Base-by-base conservation (phyloP, 805 yeast species). In the Hanseniaspora lachancei region DNA sequence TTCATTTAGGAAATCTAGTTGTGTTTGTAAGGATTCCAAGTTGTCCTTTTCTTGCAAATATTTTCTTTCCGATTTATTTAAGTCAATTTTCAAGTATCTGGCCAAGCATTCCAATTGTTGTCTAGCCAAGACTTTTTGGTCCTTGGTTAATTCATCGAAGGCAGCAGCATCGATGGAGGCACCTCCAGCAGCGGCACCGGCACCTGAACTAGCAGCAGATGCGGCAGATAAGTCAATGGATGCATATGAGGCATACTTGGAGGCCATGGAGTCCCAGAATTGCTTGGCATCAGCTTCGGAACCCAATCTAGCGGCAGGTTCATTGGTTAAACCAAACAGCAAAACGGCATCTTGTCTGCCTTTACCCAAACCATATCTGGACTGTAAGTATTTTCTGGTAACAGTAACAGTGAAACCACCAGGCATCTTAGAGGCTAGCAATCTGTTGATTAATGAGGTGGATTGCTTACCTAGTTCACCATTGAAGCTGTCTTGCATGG, bases 381-480 rank as follows among this genome's bases (percentile, higher is more conserved):
- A 68, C 74, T 86, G 89, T 69, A 93, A 79, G 73, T 93, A 86
- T 71, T 89, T 88, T 77, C 97, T 84, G 53, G 96, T 95, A 61
- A 79, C 75, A 59, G 96, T 84, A 63, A 91, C 83, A 49, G 95
- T 85, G 73, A 91, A 93, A 21, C 99, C 99, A 78, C 99, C 99
- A 55, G 99, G 97, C 97, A 93, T 93, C 76, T 93, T 93, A 32
- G 97, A 84, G 12, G 97, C 82, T 76, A 89, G 85, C 66, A 93
- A 77, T 73, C 97, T 84, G 60, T 95, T 86, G 60, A 91, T 76
- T 65, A 93, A 78, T 32, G 96, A 84, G 40, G 89, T 73, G 1
- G 97, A 84, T 66, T 89, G 95, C 71, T 93, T 93, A 70, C 99
- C 99, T 62, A 93, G 79, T 61, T 81, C 77, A 62, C 97, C 97